A percentile compares a stretch with the other conserved stretches of the same genome.
These are phyloP conservation scores for Scytalidium sp. DNA, from an alignment of 2,329 filamentous ascomycete species.

Conservation along the genomic window DNA sequence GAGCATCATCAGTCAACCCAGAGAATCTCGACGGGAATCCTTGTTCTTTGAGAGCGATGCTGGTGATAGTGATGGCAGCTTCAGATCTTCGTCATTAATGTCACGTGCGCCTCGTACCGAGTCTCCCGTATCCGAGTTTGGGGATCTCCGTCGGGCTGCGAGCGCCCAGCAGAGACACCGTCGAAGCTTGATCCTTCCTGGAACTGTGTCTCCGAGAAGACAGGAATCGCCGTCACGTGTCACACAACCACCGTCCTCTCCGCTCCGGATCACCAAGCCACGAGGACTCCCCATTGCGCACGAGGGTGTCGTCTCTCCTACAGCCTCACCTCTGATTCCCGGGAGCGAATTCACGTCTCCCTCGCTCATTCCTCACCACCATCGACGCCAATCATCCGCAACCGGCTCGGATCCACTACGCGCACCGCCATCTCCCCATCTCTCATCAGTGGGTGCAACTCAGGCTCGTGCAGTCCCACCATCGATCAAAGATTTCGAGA, in stretches of 20 bases:
- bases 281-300: constrained; percentile 57
- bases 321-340: constrained; percentile 83
- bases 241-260: constrained; percentile 73
- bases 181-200: constrained; percentile 79
- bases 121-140: constrained; percentile 86
- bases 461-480: constrained; percentile 87
- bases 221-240: constrained; percentile 85
- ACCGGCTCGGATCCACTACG: constrained; percentile 67
- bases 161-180: constrained; percentile 83
- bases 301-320: constrained; percentile 75
- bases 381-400: constrained; percentile 88
- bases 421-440: constrained; percentile 76
- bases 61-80: constrained; percentile 82
- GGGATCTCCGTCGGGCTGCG: constrained; percentile 69
- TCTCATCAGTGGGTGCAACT: constrained; percentile 72
- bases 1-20: constrained; percentile 50
- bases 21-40: constrained; percentile 70
- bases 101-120: constrained; percentile 72
- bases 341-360: constrained; percentile 80
- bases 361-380: constrained; percentile 62
- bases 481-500: constrained; percentile 98
- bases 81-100: constrained; percentile 74
- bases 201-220: constrained; percentile 74
- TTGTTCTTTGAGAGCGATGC: constrained; percentile 80
- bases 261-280: constrained; percentile 81